Base-by-base conservation (phyloP, 768 basidiomycete genomes). In the Tubosaeta sp. region DNA sequence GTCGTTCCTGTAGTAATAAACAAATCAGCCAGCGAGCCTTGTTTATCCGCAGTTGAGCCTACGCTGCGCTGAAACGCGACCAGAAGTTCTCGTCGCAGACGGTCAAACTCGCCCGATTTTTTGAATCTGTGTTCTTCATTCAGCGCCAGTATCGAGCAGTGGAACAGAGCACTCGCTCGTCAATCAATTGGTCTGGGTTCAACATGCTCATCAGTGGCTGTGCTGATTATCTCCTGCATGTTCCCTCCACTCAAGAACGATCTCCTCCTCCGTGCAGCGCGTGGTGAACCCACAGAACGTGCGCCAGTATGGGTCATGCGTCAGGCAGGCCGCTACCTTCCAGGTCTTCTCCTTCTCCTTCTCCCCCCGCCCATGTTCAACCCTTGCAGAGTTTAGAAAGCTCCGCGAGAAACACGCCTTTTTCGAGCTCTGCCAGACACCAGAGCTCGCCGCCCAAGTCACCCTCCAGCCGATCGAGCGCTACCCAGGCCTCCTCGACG, bases 231-330 rank as follows among this genome's bases (percentile, higher is more conserved):
- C 22, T 22, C 33, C 29, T 44, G 16, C 5, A 65, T 70, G 4
- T 90, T 91, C 60, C 88, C 88, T 11, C 78, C 81, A 39, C 75
- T 95, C 55, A 84, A 85, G 67, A 97, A 97, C 67, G 91, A 97
- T 67, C 77, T 97, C 41, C 63, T 97, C 32, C 69, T 97, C 45
- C 83, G 95, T n/a, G 93, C 95, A 41, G 93, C 93, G 50, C 68
- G 81, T 69, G 91, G 92, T 82, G 87, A 95, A 70, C 75, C 78
- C 67, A 94, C 91, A 0, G 91, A 93, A 64, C 83, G 89, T 50
- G 92, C 94, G 7, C 94, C 95, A n/a, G 92, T 94, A 51, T 97
- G 95, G 95, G 88, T 95, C 46, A 97, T 97, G 95, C 83, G 95
- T 33, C 95, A 97, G 68, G 95, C 95, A 22, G 95, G 95, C 45